These are phyloP conservation scores for Dioscorea dumetorum DNA, from an alignment of 106 monocot genomes.

Conservation along the genomic window DNA sequence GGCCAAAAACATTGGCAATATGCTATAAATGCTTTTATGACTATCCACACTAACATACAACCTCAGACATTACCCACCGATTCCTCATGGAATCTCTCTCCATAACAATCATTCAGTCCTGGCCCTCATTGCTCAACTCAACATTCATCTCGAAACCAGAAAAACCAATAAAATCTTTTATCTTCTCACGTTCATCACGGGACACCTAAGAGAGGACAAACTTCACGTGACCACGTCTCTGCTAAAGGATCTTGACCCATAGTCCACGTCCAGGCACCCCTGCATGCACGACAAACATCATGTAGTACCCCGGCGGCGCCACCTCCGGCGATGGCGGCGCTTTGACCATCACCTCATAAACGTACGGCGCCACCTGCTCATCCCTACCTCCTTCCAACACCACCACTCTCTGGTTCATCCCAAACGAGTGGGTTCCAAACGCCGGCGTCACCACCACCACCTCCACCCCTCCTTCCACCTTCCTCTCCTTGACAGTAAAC, in stretches of 20 bases:
- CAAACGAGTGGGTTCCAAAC: constrained; percentile 55
- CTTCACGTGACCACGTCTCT: not conserved
- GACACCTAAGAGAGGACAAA: too few relatives aligned
- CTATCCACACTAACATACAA: too few relatives aligned
- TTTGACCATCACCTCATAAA: constrained; percentile 22
- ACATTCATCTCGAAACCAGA: too few relatives aligned
- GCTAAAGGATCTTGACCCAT: constrained; percentile 40
- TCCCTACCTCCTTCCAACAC: constrained; percentile 18
- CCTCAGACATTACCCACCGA: too few relatives aligned
- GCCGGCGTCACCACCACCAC: constrained; percentile 42
- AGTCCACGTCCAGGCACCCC: constrained; percentile 45
- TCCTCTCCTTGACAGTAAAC: constrained; percentile 3
- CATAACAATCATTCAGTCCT: too few relatives aligned
- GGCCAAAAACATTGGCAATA: too few relatives aligned
- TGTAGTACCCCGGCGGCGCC: constrained; percentile 68
- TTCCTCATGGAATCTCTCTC: too few relatives aligned
- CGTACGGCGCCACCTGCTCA: constrained; percentile 4
- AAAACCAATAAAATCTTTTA: too few relatives aligned
- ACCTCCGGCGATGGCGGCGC: constrained; percentile 42
- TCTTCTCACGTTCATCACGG: too few relatives aligned
- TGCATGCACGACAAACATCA: constrained; percentile 65
- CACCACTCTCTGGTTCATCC: constrained; percentile 76
- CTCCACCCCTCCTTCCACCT: not conserved
- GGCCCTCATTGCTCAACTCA: too few relatives aligned
- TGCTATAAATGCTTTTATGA: too few relatives aligned